These are phyloP conservation scores for Citrus maxima DNA, from an alignment of 345 rosid species.

Conservation along the genomic window DNA sequence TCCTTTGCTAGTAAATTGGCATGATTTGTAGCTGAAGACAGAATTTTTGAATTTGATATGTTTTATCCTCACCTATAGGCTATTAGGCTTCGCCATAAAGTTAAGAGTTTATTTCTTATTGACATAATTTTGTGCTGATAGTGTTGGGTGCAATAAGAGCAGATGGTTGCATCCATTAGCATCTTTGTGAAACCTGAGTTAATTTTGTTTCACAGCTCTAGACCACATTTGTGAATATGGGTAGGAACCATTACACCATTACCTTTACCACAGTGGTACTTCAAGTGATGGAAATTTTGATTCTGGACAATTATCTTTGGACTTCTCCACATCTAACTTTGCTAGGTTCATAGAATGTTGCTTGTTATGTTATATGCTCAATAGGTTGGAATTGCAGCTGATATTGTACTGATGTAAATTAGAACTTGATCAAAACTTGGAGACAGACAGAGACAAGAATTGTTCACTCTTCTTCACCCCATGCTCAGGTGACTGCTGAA, in stretches of 20 bases:
- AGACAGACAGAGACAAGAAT: not conserved
- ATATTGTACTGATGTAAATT: not conserved
- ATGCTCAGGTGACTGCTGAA: not conserved
- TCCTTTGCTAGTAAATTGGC: not conserved
- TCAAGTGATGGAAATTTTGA: not conserved
- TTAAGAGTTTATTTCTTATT: not conserved
- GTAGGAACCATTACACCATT: not conserved
- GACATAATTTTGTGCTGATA: not conserved
- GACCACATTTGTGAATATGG: not conserved
- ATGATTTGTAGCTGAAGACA: not conserved
- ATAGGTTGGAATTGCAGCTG: not conserved
- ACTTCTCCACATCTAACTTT: not conserved
- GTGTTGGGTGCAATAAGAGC: not conserved
- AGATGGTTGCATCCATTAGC: not conserved
- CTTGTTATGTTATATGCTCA: not conserved
- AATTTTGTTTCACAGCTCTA: not conserved
- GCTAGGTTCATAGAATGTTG: not conserved
- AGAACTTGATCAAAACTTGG: not conserved
- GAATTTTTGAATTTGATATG: not conserved
- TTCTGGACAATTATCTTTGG: not conserved
- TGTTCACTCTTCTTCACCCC: not conserved
- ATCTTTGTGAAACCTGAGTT: not conserved
- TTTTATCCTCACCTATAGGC: not conserved
- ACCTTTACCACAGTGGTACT: not conserved
- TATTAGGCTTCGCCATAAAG: not conserved